phyloP scores from a whole-genome alignment of 2,329 filamentous ascomycete genomes.

The Knufia fluminis region DNA sequence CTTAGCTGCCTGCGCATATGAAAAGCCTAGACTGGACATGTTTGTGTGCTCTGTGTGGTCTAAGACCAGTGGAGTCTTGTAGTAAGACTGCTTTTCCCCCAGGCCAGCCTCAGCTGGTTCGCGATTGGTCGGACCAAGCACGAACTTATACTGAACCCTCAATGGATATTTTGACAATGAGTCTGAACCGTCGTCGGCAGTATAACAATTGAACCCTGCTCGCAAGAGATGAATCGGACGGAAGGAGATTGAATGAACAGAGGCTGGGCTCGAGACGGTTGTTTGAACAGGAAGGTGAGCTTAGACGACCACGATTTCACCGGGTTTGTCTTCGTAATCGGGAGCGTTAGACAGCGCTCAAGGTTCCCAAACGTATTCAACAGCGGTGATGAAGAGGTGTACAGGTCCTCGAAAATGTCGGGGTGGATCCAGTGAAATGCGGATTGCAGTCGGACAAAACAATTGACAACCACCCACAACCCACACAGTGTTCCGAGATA shows the following conservation, averaged over 20 bases:
- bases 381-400: not conserved
- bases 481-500: not conserved
- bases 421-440: not conserved
- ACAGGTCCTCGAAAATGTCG: not conserved
- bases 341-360: too few relatives aligned
- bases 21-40: constrained; percentile 45
- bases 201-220: too few relatives aligned
- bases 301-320: too few relatives aligned
- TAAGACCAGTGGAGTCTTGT: not conserved
- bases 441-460: not conserved
- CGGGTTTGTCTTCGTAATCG: too few relatives aligned
- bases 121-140: constrained; percentile 2
- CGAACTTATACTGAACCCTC: not conserved
- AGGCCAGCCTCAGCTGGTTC: constrained; percentile 8
- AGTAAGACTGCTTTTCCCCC: constrained; percentile 3
- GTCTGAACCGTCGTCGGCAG: not conserved
- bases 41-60: not conserved
- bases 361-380: too few relatives aligned
- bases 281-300: not conserved
- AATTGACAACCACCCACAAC: not conserved
- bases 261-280: not conserved
- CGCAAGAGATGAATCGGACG: not conserved
- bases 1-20: constrained; percentile 92
- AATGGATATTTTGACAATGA: not conserved
- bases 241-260: not conserved